phyloP scores from a whole-genome alignment of 2,329 filamentous ascomycete species.

The Balansia obtecta region DNA sequence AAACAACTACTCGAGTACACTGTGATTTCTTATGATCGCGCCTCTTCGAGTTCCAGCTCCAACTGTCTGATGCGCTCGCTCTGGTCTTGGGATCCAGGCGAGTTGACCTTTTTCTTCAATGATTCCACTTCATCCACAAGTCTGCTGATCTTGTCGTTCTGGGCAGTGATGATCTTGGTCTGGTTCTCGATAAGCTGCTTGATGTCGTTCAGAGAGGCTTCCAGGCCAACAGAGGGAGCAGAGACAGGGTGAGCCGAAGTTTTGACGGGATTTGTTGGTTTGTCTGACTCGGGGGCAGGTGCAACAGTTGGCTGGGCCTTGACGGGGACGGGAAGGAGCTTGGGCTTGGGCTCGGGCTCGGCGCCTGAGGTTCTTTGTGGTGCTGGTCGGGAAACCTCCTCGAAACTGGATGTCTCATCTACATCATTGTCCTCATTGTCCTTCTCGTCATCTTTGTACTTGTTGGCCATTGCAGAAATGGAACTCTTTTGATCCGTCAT shows the following conservation, averaged over 20 bases:
- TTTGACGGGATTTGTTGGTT: slow-evolving; percentile 22
- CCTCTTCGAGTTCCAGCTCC: slow-evolving; percentile 54
- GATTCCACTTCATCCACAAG: slow-evolving; percentile 65
- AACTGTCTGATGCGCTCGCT: slow-evolving; percentile 55
- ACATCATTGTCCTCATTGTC: slow-evolving; percentile 49
- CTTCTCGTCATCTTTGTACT: slow-evolving; percentile 65
- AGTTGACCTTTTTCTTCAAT: slow-evolving; percentile 62
- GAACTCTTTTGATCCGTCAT: slow-evolving; percentile 80
- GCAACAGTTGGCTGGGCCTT: slow-evolving; percentile 13
- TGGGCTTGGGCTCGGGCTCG: slow-evolving; percentile 31
- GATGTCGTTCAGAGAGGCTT: slow-evolving; percentile 61
- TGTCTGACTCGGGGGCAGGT: slow-evolving; percentile 12
- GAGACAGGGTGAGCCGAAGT: slow-evolving; percentile 17
- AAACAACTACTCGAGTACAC: too few relatives aligned
- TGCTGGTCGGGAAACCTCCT: slow-evolving; percentile 67
- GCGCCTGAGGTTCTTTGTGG: slow-evolving; percentile 38
- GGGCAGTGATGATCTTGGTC: slow-evolving; percentile 62
- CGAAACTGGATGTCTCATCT: slow-evolving; percentile 69
- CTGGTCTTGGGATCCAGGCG: slow-evolving; percentile 41
- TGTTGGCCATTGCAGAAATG: slow-evolving; percentile 73
- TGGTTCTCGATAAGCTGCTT: slow-evolving; percentile 67
- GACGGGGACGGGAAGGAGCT: slow-evolving; percentile 26
- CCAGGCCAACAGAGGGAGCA: slow-evolving; percentile 30
- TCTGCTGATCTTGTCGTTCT: slow-evolving; percentile 61
- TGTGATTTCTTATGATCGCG: slow-evolving; percentile 34